Evolutionary conservation across 345 rosid genomes (phyloP).

Genomic region (Gossypioides kirkii): DNA sequence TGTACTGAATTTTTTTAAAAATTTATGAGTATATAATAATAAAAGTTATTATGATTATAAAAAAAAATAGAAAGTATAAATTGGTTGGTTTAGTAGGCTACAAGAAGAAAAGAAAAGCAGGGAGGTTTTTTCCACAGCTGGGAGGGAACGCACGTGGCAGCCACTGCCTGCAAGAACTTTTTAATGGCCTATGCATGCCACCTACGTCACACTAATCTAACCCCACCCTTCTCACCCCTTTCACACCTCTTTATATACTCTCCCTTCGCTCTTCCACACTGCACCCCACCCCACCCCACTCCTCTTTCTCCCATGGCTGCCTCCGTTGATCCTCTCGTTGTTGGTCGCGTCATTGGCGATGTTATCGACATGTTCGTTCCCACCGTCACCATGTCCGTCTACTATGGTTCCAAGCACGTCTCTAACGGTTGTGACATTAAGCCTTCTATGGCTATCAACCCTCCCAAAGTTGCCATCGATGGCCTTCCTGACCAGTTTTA

Average conservation of each 20-base stretch:
- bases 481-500: conserved; percentile 59
- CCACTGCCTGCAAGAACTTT: neutral
- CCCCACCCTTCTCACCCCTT: neutral
- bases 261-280: too few relatives aligned
- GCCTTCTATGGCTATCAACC: conserved; percentile 54
- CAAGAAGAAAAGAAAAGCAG: neutral
- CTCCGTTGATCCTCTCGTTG: conserved; percentile 75
- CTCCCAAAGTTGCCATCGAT: conserved; percentile 60
- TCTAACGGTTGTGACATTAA: conserved; percentile 78
- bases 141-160: conserved; percentile 1
- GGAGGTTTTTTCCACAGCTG: neutral
- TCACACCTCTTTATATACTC: conserved; percentile 3
- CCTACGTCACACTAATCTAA: conserved; percentile 13
- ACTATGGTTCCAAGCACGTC: conserved; percentile 69
- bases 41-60: too few relatives aligned
- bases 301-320: conserved; percentile 41
- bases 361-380: conserved; percentile 86
- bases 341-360: conserved; percentile 83
- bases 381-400: conserved; percentile 46
- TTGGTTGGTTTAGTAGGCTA: neutral
- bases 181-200: conserved; percentile 15
- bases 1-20: too few relatives aligned
- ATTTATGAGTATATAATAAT: too few relatives aligned
- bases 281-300: neutral
- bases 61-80: neutral